Conservation (phyloP, 202 grass and related monocot genomes). For the Schoenoplectus triqueter region DNA sequence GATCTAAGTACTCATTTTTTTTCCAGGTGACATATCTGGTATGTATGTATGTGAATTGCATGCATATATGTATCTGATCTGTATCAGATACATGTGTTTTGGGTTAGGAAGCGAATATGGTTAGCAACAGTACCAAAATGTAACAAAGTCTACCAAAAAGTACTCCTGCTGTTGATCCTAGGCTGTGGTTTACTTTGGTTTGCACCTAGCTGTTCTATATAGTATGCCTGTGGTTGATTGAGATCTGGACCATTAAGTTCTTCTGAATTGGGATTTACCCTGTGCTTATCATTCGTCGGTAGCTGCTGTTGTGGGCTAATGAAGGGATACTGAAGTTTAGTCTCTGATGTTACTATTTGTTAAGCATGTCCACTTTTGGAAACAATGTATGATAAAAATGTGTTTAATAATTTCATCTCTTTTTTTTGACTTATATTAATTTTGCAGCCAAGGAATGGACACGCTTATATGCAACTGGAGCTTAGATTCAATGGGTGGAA, state of each 20-base stretch:
- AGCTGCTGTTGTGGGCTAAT: background rate
- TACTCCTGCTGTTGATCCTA: background rate
- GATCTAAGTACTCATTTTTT: background rate
- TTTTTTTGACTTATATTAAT: background rate
- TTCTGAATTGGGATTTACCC: background rate
- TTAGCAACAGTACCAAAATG: background rate
- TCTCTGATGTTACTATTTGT: background rate
- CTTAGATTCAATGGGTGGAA: conserved; percentile 37
- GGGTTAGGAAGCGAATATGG: background rate
- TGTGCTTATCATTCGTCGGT: too few species aligned
- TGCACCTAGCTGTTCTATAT: background rate
- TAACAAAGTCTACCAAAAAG: background rate
- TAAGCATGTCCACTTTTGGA: background rate
- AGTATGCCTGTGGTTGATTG: background rate
- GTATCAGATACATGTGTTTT: background rate
- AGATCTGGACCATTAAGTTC: too few species aligned
- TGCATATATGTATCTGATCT: background rate
- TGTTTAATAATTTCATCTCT: background rate
- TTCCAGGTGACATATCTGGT: too few species aligned
- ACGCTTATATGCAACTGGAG: conserved; percentile 63
- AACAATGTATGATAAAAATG: background rate
- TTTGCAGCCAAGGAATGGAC: conserved; percentile 86
- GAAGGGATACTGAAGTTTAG: background rate
- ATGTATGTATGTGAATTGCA: background rate
- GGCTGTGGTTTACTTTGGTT: background rate